These are phyloP conservation scores for Aureobasidium sp. DNA, from an alignment of 2,329 filamentous ascomycete genomes.

Conservation along the genomic window DNA sequence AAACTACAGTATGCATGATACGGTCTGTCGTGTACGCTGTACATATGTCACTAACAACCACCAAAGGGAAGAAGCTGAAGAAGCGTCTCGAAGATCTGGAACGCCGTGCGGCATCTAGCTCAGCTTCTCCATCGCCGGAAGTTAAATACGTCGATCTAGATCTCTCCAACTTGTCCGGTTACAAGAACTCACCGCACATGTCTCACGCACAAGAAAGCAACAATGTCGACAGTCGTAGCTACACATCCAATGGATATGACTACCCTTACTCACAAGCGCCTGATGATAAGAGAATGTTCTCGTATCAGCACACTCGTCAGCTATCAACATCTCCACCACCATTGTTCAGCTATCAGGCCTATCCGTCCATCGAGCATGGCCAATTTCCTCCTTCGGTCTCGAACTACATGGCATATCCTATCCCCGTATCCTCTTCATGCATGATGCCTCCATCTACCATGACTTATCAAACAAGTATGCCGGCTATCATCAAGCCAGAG, in stretches of 20 bases:
- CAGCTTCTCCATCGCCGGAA: constrained; percentile 53
- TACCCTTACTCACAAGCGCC: constrained; percentile 3
- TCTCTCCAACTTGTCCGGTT: constrained; percentile 2
- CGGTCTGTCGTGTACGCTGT: background rate
- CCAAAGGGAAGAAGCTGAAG: constrained; percentile 82
- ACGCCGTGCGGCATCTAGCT: constrained; percentile 61
- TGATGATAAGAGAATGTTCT: constrained; percentile 59
- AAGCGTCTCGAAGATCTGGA: constrained; percentile 78
- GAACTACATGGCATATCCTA: constrained; percentile 31
- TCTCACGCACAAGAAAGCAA: background rate
- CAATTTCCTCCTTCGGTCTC: constrained; percentile 35
- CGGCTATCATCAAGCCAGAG: constrained; percentile 53
- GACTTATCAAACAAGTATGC: constrained; percentile 36
- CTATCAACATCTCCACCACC: constrained; percentile 64
- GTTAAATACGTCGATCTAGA: constrained; percentile 48
- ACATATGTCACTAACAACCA: constrained; percentile 17
- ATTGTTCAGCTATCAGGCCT: constrained; percentile 47
- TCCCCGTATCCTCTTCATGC: constrained; percentile 1
- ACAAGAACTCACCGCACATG: background rate
- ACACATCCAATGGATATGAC: background rate
- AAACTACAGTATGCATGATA: constrained; percentile 70
- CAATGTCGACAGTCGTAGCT: constrained; percentile 17
- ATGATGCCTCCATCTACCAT: constrained; percentile 1
- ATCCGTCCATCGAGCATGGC: constrained; percentile 14
- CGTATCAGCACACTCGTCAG: constrained; percentile 57